Base-by-base conservation (phyloP, 257 asterid species). In the Plantago major region DNA sequence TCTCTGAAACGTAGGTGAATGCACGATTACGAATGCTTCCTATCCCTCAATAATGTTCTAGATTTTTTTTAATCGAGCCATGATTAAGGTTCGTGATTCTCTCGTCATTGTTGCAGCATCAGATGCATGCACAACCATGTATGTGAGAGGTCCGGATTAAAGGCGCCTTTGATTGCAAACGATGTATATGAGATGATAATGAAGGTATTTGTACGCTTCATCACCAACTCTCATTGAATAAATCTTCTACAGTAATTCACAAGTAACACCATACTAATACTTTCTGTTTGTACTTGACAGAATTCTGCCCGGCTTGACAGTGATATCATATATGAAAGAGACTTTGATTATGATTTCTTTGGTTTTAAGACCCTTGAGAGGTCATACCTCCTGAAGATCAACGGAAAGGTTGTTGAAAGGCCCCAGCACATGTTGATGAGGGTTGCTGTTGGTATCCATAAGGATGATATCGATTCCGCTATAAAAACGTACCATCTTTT, bases 381-480 rank as follows among this genome's bases (percentile, higher is more conserved):
- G 75, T 91, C 98, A 33, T 91, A 91, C 79, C 94, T 93, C 47
- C 62, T 89, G 13, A 93, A 85, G 76, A 70, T 87, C 57, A 78
- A 82, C 47, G 99, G 94, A 37, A 80, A 83, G 72, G 95, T 89
- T 53, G 96, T 89, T 10, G 99, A 93, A 76, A 89, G 99, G 71
- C 99, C 99, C 42, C 97, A 93, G 3, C 99, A 93, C 79, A 89
- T 89, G 99, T 72, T 87, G 74, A 93, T 93, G 99, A 76, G 99
- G 69, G 99, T 93, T 60, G 61, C 99, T 79, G 97, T 92, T 68
- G 95, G 99, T 28, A 85, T 92, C 59, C 99, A 87, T 79, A 87
- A 89, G 55, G 88, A 82, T 51, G 86, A 93, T 56, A 82, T 91
- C 46, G 94, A 88, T 59, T 79, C 96, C 46, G 95, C 66, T 58